Base-by-base conservation (phyloP, 129 eudicot species). In the Logfia minima region DNA sequence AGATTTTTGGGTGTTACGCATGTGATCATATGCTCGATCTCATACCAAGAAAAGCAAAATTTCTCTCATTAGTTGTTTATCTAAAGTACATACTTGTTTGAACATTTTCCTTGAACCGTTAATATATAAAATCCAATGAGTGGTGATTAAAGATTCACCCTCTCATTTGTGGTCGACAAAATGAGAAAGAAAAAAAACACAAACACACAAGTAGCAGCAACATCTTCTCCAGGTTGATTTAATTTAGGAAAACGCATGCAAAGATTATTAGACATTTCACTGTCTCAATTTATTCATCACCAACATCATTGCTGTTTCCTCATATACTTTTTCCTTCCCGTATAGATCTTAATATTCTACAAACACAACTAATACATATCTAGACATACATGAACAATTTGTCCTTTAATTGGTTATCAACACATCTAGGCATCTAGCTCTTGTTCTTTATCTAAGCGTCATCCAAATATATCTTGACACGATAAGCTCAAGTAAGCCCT, bases 251-350 rank as follows among this genome's bases (percentile, higher is more conserved):
- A 60, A 67, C 75, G 75, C 79, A 80, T 80, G 84, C 70, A 59
- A 48, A 22, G 21, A 75, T 75, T 75, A 75, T 58, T 80, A 81
- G 84, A 81, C 84, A 81, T 43, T 68, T 81, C 84, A 81, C 84
- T 81, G 71, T 67, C 84, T 80, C 70, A 58, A 59, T 68, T 59
- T 65, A 56, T 80, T 75, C 80, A 58, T 67, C 75, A 32, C 76
- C 80, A 68, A 60, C 80, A 81, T 81, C 80, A 81, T 80, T 81
- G 80, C 31, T 81, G 80, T 81, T 75, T 81, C 84, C 84, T 74
- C 75, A 39, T 37, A 28, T 9, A 61, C 76, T 45, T 74, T 68
- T 68, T 31, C 34, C 24, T 66, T 75, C 55, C 28, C 63, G 26
- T n/a, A 58, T n/a, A 9, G 9, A 34, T 4, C 7, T 17, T 26